phyloP scores from a whole-genome alignment of 1,284 basidiomycete species.

The Cryptococcus maquisensis region DNA sequence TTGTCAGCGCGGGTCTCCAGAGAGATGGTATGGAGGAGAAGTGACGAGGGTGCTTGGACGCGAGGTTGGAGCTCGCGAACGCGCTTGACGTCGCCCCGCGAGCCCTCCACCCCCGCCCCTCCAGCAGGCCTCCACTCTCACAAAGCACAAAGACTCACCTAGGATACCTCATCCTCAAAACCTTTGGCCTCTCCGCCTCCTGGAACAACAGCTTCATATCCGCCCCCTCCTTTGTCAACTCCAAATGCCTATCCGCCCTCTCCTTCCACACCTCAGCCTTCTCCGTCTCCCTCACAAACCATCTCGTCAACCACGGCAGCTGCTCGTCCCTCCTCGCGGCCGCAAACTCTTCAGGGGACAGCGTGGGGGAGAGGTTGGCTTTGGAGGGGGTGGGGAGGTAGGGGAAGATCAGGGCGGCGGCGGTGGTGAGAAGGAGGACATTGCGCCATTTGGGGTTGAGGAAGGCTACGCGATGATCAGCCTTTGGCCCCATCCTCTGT shows the following conservation, averaged over 20 bases:
- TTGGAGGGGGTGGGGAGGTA: conserved; percentile 39
- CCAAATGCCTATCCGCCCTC: conserved; percentile 49
- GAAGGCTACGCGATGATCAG: conserved; percentile 35
- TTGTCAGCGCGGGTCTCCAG: conserved; percentile 32
- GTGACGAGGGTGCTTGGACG: not conserved
- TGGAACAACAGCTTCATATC: conserved; percentile 50
- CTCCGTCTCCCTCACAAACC: conserved; percentile 39
- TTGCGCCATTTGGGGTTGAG: conserved; percentile 42
- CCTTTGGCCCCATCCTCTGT: not conserved
- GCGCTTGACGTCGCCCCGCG: not conserved
- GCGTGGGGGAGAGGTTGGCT: conserved; percentile 31
- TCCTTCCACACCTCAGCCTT: conserved; percentile 34
- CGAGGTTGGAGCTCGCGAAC: not conserved
- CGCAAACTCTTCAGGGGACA: conserved; percentile 29
- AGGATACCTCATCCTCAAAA: conserved; percentile 46
- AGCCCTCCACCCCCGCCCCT: not conserved
- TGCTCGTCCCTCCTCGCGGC: conserved; percentile 21
- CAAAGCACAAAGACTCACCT: conserved; percentile 29
- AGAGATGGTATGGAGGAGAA: not conserved
- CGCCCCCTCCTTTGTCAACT: conserved; percentile 42
- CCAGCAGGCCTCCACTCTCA: not conserved
- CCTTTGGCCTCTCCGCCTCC: conserved; percentile 49
- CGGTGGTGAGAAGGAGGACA: conserved; percentile 34
- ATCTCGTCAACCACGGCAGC: conserved; percentile 38
- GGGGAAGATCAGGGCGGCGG: conserved; percentile 31